Conservation (phyloP, 1,284 basidiomycete species). For the Cerioporus squamosus region DNA sequence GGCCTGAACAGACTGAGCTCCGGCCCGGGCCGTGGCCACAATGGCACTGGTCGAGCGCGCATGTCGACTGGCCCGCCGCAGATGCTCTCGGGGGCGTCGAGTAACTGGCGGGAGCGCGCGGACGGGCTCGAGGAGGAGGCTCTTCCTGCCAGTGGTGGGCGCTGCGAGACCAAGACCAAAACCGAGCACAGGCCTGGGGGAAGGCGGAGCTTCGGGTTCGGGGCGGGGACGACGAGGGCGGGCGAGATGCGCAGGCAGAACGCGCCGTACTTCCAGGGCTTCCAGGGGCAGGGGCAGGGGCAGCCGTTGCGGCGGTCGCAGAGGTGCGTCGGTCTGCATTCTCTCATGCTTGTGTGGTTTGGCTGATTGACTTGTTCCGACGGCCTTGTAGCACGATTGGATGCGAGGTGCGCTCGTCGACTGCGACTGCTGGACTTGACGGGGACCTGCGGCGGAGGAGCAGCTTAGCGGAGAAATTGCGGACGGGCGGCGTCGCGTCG, state of each 20-base stretch:
- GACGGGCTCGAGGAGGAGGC: background rate
- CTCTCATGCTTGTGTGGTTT: background rate
- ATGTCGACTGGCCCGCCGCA: background rate
- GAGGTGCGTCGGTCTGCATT: background rate
- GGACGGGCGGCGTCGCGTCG: background rate
- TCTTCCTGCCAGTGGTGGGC: too few relatives aligned
- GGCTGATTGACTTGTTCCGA: background rate
- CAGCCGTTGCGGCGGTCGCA: background rate
- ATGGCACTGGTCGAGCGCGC: background rate
- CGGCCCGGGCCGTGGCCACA: background rate
- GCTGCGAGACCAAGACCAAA: background rate
- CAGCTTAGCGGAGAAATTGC: background rate
- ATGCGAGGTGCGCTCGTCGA: too few relatives aligned
- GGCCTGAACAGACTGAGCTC: too few relatives aligned
- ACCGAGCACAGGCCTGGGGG: background rate
- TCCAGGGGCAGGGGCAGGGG: background rate
- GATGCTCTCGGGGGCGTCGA: background rate
- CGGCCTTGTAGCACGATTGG: background rate
- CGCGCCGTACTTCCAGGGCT: background rate
- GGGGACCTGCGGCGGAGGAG: background rate
- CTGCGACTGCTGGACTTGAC: too few relatives aligned
- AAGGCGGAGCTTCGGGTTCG: too few relatives aligned
- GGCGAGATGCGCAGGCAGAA: background rate
- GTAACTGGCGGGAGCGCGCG: background rate
- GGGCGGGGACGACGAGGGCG: too few relatives aligned